A percentile compares a stretch with the other conserved stretches of the same genome.
phyloP scores from a whole-genome alignment of 2,329 filamentous ascomycete species.

The Arthrinium puccinioides region DNA sequence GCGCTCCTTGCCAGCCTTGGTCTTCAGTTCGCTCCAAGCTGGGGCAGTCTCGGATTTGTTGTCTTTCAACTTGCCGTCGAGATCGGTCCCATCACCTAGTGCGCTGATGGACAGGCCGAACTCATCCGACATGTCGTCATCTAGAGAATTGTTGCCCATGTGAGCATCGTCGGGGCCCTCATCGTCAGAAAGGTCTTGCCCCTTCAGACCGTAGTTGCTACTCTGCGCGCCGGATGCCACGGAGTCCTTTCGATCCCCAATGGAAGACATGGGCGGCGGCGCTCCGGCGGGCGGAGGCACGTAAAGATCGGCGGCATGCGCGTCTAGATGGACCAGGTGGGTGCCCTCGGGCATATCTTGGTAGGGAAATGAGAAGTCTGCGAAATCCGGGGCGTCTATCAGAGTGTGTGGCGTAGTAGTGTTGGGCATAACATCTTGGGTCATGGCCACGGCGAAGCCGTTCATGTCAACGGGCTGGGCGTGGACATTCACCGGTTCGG shows the following conservation, averaged over 20 bases:
- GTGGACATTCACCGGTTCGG: conserved; percentile 21
- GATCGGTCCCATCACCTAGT: conserved; percentile 45
- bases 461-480: conserved; percentile 26
- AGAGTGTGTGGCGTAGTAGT: conserved; percentile 24
- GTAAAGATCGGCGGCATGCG: conserved; percentile 25
- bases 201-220: conserved; percentile 19
- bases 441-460: conserved; percentile 27
- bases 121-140: conserved; percentile 50
- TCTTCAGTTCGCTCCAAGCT: conserved; percentile 77
- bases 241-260: conserved; percentile 28
- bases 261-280: conserved; percentile 11
- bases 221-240: conserved; percentile 28
- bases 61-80: conserved; percentile 46
- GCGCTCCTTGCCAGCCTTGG: conserved; percentile 89
- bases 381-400: conserved; percentile 42
- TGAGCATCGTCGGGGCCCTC: conserved; percentile 34
- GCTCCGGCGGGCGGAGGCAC: conserved; percentile 3
- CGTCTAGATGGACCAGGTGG: conserved; percentile 32
- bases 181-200: conserved; percentile 36
- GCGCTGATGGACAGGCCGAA: conserved; percentile 44
- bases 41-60: conserved; percentile 53
- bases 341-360: conserved; percentile 33
- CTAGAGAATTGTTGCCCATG: conserved; percentile 38
- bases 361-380: conserved; percentile 46
- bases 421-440: conserved; percentile 23